Evolutionary conservation across 768 basidiomycete species (phyloP).

Genomic region (Hysterangium stoloniferum): DNA sequence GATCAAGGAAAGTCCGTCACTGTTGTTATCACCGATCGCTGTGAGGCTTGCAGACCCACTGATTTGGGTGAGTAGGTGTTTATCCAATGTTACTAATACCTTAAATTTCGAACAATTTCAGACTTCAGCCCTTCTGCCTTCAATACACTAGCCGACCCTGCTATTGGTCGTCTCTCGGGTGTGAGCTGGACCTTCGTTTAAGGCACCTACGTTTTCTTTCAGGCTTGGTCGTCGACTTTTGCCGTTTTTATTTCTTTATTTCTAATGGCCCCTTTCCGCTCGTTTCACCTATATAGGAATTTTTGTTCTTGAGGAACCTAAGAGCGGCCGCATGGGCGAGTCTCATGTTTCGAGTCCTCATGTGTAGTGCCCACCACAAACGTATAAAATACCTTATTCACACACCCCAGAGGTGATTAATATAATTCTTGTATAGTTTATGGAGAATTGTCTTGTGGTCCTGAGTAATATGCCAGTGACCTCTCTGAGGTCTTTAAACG

Average conservation of each 20-base stretch:
- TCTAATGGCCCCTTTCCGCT: background rate
- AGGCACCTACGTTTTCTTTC: slow-evolving; percentile 4
- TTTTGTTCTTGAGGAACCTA: slow-evolving; percentile 3
- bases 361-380: too few species aligned
- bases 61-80: slow-evolving; percentile 34
- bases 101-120: background rate
- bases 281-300: background rate
- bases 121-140: slow-evolving; percentile 59
- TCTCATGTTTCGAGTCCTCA: background rate
- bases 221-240: background rate
- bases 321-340: background rate
- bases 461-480: too few species aligned
- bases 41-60: slow-evolving; percentile 40
- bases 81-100: background rate
- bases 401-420: too few species aligned
- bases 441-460: too few species aligned
- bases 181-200: slow-evolving; percentile 44
- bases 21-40: slow-evolving; percentile 55
- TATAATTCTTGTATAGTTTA: too few species aligned
- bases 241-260: background rate
- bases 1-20: slow-evolving; percentile 43
- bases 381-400: too few species aligned
- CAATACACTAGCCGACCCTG: slow-evolving; percentile 31
- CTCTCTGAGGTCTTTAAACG: too few species aligned
- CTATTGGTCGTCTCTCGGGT: slow-evolving; percentile 42